These are phyloP conservation scores for Ophidiomyces ophidiicola DNA, from an alignment of 2,329 filamentous ascomycete species.

Conservation along the genomic window DNA sequence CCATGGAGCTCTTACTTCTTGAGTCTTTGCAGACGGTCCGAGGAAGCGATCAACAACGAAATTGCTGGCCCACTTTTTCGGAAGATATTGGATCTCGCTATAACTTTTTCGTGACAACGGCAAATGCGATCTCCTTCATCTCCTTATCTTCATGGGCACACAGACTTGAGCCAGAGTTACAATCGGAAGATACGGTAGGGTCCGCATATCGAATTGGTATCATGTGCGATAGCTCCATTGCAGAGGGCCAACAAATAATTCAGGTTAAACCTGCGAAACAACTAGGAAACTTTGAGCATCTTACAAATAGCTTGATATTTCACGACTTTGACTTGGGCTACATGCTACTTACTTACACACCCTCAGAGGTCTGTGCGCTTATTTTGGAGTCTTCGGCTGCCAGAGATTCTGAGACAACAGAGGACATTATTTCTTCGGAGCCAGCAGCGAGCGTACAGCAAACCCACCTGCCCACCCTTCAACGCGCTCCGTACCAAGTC, in stretches of 20 bases:
- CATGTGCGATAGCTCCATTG: conserved; percentile 41
- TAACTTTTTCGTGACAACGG: conserved; percentile 47
- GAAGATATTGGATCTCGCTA: conserved; percentile 45
- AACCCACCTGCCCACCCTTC: conserved; percentile 22
- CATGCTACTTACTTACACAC: conserved; percentile 41
- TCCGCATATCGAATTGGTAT: conserved; percentile 45
- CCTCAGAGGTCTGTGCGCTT: conserved; percentile 40
- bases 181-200: conserved; percentile 39
- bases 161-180: conserved; percentile 45
- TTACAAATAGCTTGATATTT: conserved; percentile 41
- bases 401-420: conserved; percentile 21
- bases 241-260: conserved; percentile 39
- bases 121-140: conserved; percentile 42
- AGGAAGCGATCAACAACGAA: conserved; percentile 17
- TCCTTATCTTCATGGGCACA: conserved; percentile 46
- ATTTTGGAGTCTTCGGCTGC: conserved; percentile 39
- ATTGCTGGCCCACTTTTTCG: conserved; percentile 44
- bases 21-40: conserved; percentile 35
- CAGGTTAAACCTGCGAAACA: conserved; percentile 17
- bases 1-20: conserved; percentile 33
- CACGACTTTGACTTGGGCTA: conserved; percentile 47
- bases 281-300: conserved; percentile 21
- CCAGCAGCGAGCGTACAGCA: conserved; percentile 18
- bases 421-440: conserved; percentile 21
- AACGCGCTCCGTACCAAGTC: conserved; percentile 33